Evolutionary conservation across 2,329 filamentous ascomycete species (phyloP), one percentile per base, ranked within the genome.

Genomic region (Pseudogymnoascus sp.): DNA sequence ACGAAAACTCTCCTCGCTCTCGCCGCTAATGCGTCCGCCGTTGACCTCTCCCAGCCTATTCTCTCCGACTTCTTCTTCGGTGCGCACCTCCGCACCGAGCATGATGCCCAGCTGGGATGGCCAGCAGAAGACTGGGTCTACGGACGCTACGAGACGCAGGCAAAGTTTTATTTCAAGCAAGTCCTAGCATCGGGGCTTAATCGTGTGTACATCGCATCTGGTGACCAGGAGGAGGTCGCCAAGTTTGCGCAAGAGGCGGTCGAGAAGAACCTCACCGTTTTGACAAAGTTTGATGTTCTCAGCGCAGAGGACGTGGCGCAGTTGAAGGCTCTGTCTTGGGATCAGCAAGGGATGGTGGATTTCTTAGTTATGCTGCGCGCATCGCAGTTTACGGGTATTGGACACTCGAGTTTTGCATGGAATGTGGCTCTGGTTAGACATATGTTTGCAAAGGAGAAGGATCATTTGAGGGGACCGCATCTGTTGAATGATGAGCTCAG

Each of bases 401-500:
- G 50, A 1, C 62, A 63, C 30, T 61, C 58, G 6, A 61, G 62
- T 39, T 64, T 64, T 39, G 62, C 62, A 30, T 64, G 63, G 63
- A 61, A 63, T 50, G 41, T 63, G 15, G 63, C 62, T 12, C 53
- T 70, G 60, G 68, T 64, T 58, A 66, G 69, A 64, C 68, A 70
- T 57, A 47, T 63, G 2, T 41, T 61, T n/a, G 53, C 50, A 12
- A 35, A 61, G 11, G 25, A 62, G 35, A 38, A 58, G 33, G 62
- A 63, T 53, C 61, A 66, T 60, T 60, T 68, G 39, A 60, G 64
- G 59, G 67, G 66, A 1, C 64, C 66, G 18, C 62, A 67, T 36
- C 28, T 66, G 41, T 61, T 69, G 43, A 65, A 39, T 14, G 68
- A 70, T 64, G 65, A 68, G 33, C 62, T 68, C n/a, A 70, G 67